phyloP scores from a whole-genome alignment of 345 rosid genomes.

The Arabidopsis suecica region DNA sequence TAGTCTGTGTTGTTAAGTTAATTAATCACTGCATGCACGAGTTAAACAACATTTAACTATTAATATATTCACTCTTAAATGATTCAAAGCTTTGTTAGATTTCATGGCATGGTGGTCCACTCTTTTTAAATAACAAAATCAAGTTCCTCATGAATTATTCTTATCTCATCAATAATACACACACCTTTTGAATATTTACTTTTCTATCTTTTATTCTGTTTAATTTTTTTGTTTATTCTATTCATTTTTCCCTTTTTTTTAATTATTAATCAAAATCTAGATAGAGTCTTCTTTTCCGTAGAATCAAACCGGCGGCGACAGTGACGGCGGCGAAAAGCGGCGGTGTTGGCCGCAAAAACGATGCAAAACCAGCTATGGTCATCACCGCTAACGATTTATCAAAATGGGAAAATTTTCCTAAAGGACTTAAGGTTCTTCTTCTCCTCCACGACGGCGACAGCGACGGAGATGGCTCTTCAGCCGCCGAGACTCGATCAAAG shows the following conservation, averaged over 20 bases:
- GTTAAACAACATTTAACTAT: conserved; percentile 15
- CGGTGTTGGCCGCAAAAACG: conserved; percentile 72
- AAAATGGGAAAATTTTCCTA: conserved; percentile 91
- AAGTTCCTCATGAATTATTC: conserved; percentile 43
- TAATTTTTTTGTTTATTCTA: neutral
- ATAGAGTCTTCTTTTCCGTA: neutral
- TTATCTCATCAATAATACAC: conserved; percentile 47
- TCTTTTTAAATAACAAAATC: conserved; percentile 29
- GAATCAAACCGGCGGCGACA: conserved; percentile 38
- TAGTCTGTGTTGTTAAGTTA: conserved; percentile 4
- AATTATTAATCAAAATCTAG: neutral
- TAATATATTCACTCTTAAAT: conserved; percentile 28
- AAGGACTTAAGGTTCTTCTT: conserved; percentile 92
- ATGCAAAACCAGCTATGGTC: conserved; percentile 99
- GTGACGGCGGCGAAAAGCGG: conserved; percentile 38
- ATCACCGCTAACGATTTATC: conserved; percentile 78
- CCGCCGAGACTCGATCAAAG: conserved; percentile 67
- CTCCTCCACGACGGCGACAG: conserved; percentile 61
- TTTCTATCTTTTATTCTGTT: conserved; percentile 29
- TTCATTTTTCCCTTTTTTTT: neutral
- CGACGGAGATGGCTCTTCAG: conserved; percentile 51
- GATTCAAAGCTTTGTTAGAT: conserved; percentile 42
- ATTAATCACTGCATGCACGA: conserved; percentile 45
- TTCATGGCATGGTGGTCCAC: conserved; percentile 45
- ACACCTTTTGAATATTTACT: conserved; percentile 33